phyloP scores from a whole-genome alignment of 1,139 yeast genomes.

The Zygosaccharomyces sapae region DNA sequence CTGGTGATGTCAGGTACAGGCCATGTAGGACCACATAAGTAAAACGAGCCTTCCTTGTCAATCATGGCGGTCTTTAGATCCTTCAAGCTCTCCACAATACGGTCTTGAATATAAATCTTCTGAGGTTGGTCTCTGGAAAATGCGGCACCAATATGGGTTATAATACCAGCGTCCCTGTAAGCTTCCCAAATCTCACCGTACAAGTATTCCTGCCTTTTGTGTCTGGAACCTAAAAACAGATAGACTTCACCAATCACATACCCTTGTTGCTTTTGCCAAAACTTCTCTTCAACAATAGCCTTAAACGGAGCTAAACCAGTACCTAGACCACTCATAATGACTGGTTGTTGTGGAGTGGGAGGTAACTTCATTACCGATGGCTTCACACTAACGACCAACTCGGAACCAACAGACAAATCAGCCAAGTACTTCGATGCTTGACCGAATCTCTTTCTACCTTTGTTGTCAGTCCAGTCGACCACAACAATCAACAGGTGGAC shows the following conservation, averaged over 20 bases:
- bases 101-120: slow-evolving; percentile 93
- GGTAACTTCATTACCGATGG: slow-evolving; percentile 98
- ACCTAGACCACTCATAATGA: slow-evolving; percentile 96
- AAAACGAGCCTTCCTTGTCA: slow-evolving; percentile 78
- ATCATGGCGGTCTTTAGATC: slow-evolving; percentile 78
- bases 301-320: slow-evolving; percentile 98
- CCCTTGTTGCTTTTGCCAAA: slow-evolving; percentile 90
- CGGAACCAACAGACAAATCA: slow-evolving; percentile 73
- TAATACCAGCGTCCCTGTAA: slow-evolving; percentile 81
- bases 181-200: slow-evolving; percentile 99
- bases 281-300: slow-evolving; percentile 93
- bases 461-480: slow-evolving; percentile 90
- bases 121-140: slow-evolving; percentile 96
- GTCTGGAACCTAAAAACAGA: slow-evolving; percentile 91
- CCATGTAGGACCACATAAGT: slow-evolving; percentile 99
- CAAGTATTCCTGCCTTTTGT: slow-evolving; percentile 89
- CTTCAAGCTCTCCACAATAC: slow-evolving; percentile 71
- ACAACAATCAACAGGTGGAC: slow-evolving; percentile 91
- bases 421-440: slow-evolving; percentile 91
- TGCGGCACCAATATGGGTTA: slow-evolving; percentile 96
- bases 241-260: slow-evolving; percentile 83
- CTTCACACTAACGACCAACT: slow-evolving; percentile 88
- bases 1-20: slow-evolving; percentile 97
- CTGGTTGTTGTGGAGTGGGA: slow-evolving; percentile 78
- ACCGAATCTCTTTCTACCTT: slow-evolving; percentile 85